Base-by-base conservation (phyloP, 2,329 filamentous ascomycete species). In the Knoxdaviesia capensis region DNA sequence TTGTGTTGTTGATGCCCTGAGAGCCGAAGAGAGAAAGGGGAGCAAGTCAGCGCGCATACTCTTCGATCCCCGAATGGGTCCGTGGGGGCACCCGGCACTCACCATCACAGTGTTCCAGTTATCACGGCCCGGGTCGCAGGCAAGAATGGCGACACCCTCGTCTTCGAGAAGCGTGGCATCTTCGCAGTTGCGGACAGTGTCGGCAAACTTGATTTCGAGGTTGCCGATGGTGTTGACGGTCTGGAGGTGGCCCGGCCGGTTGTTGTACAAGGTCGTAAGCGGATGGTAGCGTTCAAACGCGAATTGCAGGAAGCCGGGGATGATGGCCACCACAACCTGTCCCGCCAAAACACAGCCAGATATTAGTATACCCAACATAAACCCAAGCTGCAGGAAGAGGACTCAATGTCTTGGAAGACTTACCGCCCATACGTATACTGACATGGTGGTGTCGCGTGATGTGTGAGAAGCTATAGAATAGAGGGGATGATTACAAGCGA, bases 51-150 rank as follows among this genome's bases (percentile, higher is more conserved):
- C 33, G 36, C n/a, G 6, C 20, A 20, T 20, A 20, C 20, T 20
- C 20, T 20, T 20, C 6, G 3, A 10, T 34, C 2, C 20, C 9
- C 28, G 20, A 31, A 28, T 5, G 11, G 32, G 20, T 11, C 7
- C 6, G 7, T 4, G 6, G 29, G 20, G 34, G 6, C 11, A 20
- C 7, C 6, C 5, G 11, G 7, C 11, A 40, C 49, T 29, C 31
- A 57, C 61, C 59, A 63, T 60, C 45, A 63, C 60, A 3, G 57
- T 61, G 46, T 64, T 63, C 51, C 54, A 59, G 6, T 49, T 53
- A 43, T 63, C 61, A 4, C 60, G 52, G 5, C 60, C 61, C 1
- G 55, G 48, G 20, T 63, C 61, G 39, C 60, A 63, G 9, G 51
- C 54, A 4, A 61, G 39, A 31, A 64, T 49, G 2, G 59, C 61